Evolutionary conservation across 2,329 filamentous ascomycete genomes (phyloP), one percentile per base, ranked within the genome.

Genomic region (Cladobotryum protrusum): DNA sequence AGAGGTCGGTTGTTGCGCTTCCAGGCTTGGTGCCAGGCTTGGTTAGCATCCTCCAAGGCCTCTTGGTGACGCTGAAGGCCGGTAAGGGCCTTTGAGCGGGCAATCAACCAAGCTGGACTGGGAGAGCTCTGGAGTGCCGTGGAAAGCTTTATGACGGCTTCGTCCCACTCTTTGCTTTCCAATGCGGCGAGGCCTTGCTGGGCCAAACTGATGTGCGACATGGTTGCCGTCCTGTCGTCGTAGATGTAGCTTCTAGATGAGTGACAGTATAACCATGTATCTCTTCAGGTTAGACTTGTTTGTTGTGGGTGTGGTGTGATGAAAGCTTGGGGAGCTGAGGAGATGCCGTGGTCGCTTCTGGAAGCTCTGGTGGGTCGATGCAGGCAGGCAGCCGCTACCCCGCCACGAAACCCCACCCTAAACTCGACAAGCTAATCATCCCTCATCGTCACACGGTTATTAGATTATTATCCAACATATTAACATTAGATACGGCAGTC

Each of bases 31-130:
- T 77, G 69, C 47, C 86, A 77, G 3, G 83, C 87, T 43, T 76
- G 74, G 54, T 89, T 81, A 35, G 85, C 83, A 66, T 91, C 87
- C 36, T 71, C 73, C 41, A 93, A 78, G 1, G 89, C 87, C 18
- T 79, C 75, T 2, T 81, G 72, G 49, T 81, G 76, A 45, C 82
- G 72, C 56, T 74, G 74, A 2, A 78, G 74, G 52, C 87, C 80
- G 45, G 88, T 78, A 63, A 90, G 85, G 36, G 89, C 89, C 39
- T 84, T 89, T 4, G 89, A 87, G 17, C 92, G 88, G 57, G 86
- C 83, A 55, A 93, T 81, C 54, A 92, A 85, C 80, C 93, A 96
- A 44, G 79, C 71, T 1, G 89, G 86, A 3, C 87, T 89, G 36
- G 73, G 73, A 0, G 85, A 82, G 12, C 75, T 75, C 53, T 81